These are phyloP conservation scores for Polytrichum formosum DNA, from an alignment of 225 moss, liverwort and hornwort species.

Conservation along the genomic window DNA sequence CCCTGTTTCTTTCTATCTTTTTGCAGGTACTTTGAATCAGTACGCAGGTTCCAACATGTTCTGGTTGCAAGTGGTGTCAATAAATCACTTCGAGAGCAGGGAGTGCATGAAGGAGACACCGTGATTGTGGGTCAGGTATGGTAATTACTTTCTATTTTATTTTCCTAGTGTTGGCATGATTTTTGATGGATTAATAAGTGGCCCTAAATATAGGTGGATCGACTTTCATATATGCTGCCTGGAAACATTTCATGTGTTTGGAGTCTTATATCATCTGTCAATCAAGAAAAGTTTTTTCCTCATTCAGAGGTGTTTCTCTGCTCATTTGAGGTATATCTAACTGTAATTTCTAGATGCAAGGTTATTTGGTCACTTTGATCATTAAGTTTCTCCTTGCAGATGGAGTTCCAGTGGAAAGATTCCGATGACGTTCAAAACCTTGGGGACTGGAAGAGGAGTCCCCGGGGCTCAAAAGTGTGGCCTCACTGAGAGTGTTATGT, in stretches of 20 bases:
- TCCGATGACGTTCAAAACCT: slow-evolving; percentile 79
- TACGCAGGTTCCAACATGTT: slow-evolving; percentile 93
- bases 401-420: slow-evolving; percentile 95
- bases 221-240: background rate
- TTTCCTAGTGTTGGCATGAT: background rate
- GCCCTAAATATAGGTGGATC: background rate
- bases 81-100: slow-evolving; percentile 68
- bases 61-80: slow-evolving; percentile 89
- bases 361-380: background rate
- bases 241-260: background rate
- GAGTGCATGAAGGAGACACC: slow-evolving; percentile 85
- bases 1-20: background rate
- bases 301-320: too few relatives aligned
- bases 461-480: slow-evolving; percentile 92
- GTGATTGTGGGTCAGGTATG: slow-evolving; percentile 91
- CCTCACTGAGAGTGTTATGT: slow-evolving; percentile 52
- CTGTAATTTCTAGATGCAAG: too few relatives aligned
- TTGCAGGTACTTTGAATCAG: slow-evolving; percentile 90
- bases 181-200: background rate
- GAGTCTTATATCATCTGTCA: too few relatives aligned
- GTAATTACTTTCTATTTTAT: background rate
- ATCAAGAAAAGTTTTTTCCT: too few relatives aligned
- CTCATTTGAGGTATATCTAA: too few relatives aligned
- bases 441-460: slow-evolving; percentile 87
- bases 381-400: slow-evolving; percentile 37